phyloP scores from a whole-genome alignment of 768 basidiomycete species.

The Mycena venus region DNA sequence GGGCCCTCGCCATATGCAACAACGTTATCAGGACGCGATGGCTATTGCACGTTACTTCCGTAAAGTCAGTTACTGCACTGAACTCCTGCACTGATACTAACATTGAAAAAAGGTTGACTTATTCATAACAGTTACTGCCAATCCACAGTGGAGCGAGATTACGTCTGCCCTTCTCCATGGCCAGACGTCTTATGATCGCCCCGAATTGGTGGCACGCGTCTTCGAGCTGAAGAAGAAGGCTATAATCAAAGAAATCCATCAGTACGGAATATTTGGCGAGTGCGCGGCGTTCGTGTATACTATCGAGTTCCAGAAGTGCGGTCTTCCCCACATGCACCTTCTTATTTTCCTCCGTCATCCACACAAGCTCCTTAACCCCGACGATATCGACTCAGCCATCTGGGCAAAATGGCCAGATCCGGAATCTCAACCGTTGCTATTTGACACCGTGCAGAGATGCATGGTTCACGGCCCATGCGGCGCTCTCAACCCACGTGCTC shows the following conservation, averaged over 20 bases:
- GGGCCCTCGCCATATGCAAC: slow-evolving; percentile 49
- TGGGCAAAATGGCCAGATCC: slow-evolving; percentile 12
- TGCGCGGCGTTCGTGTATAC: slow-evolving; percentile 38
- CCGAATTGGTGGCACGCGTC: too few relatives aligned
- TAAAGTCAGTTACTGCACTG: too few relatives aligned
- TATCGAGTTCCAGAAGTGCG: slow-evolving; percentile 52
- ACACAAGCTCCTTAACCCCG: neutral
- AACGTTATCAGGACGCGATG: slow-evolving; percentile 53
- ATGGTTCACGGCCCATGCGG: slow-evolving; percentile 61
- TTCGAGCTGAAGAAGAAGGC: too few relatives aligned
- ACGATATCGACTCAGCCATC: neutral
- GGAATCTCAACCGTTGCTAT: slow-evolving; percentile 37
- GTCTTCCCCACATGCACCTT: slow-evolving; percentile 53
- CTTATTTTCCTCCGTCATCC: slow-evolving; percentile 47
- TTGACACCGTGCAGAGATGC: slow-evolving; percentile 38
- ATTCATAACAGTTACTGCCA: neutral
- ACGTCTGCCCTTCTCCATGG: too few relatives aligned
- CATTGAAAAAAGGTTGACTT: neutral
- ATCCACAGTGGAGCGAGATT: too few relatives aligned
- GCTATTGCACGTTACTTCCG: slow-evolving; percentile 49
- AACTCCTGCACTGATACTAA: too few relatives aligned
- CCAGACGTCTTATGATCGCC: too few relatives aligned
- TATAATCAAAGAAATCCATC: too few relatives aligned
- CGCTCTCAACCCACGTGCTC: slow-evolving; percentile 28
- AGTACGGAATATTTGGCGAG: too few relatives aligned